phyloP scores from a whole-genome alignment of 208 protist genomes.

The Leishmania lainsoni region DNA sequence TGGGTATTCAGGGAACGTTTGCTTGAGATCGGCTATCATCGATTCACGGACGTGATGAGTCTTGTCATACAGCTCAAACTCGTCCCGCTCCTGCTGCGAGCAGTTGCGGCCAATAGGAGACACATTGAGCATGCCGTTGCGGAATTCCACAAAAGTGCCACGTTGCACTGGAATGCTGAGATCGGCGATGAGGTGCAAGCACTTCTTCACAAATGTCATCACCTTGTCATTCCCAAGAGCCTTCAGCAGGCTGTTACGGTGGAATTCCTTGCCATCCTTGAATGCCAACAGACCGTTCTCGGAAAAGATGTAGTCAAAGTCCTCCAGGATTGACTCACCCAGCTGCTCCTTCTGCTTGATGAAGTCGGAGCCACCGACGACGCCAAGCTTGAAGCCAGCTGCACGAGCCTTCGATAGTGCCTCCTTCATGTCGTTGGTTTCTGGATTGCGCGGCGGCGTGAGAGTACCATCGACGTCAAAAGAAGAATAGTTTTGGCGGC shows the following conservation, averaged over 20 bases:
- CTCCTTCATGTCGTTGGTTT: slow-evolving; percentile 90
- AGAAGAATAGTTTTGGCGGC: slow-evolving; percentile 80
- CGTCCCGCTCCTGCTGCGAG: slow-evolving; percentile 96
- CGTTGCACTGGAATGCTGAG: slow-evolving; percentile 98
- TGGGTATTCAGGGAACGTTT: slow-evolving; percentile 80
- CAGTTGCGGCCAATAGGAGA: slow-evolving; percentile 99
- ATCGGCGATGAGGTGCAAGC: slow-evolving; percentile 94
- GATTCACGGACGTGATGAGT: slow-evolving; percentile 94
- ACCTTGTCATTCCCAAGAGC: slow-evolving; percentile 95
- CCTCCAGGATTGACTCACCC: slow-evolving; percentile 78
- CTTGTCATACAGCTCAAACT: slow-evolving; percentile 98
- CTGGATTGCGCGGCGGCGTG: slow-evolving; percentile 75
- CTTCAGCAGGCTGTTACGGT: slow-evolving; percentile 90
- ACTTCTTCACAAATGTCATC: slow-evolving; percentile 95
- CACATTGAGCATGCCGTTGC: slow-evolving; percentile 99
- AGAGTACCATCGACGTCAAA: slow-evolving; percentile 97
- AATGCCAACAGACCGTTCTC: slow-evolving; percentile 98
- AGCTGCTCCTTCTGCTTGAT: slow-evolving; percentile 98
- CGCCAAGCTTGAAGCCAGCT: slow-evolving; percentile 92
- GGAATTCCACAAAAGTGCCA: slow-evolving; percentile 99
- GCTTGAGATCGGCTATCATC: slow-evolving; percentile 93
- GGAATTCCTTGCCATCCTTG: slow-evolving; percentile 90
- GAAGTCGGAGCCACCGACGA: slow-evolving; percentile 99
- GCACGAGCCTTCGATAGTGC: slow-evolving; percentile 82
- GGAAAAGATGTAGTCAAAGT: slow-evolving; percentile 98